Percentiles rank a stretch among this genome's conserved stretches.
These are phyloP conservation scores for Shiraia sp. DNA, from an alignment of 2,329 filamentous ascomycete genomes.

Conservation along the genomic window DNA sequence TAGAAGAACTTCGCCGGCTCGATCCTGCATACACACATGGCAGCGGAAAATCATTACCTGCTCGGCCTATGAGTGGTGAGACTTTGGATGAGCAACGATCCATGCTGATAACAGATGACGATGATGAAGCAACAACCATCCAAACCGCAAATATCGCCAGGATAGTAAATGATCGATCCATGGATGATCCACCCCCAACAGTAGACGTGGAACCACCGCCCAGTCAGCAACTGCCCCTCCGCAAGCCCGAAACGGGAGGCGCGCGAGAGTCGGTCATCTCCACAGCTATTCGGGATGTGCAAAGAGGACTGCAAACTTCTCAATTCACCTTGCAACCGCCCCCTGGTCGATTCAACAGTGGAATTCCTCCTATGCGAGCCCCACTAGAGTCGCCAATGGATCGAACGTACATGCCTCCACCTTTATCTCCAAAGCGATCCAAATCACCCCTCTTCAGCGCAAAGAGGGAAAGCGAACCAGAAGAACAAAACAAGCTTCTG, in stretches of 20 bases:
- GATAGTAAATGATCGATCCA: constrained; percentile 51
- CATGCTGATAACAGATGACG: constrained; percentile 42
- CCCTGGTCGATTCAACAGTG: constrained; percentile 28
- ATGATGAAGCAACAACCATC: constrained; percentile 47
- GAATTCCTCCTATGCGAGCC: constrained; percentile 12
- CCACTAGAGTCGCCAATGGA: constrained; percentile 56
- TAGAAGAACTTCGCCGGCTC: constrained; percentile 81
- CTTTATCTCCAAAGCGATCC: constrained; percentile 68
- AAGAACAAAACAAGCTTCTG: constrained; percentile 19
- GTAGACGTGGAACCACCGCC: constrained; percentile 25
- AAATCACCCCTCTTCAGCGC: constrained; percentile 48
- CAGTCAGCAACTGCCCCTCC: constrained; percentile 35
- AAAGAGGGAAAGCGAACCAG: constrained; percentile 22
- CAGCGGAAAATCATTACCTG: constrained; percentile 75
- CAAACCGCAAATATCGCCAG: constrained; percentile 59
- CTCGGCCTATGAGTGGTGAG: constrained; percentile 66
- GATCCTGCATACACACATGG: constrained; percentile 56
- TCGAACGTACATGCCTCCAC: constrained; percentile 68
- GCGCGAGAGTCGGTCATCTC: constrained; percentile 46
- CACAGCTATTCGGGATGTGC: constrained; percentile 48
- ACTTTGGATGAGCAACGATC: constrained; percentile 49
- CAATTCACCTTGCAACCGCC: constrained; percentile 42
- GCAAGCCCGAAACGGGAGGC: constrained; percentile 29
- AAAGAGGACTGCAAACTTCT: constrained; percentile 35
- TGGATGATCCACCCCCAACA: constrained; percentile 23